Percentiles rank a stretch among this genome's conserved stretches.
These are phyloP conservation scores for Nothophaeocryptopus gaeumannii DNA, from an alignment of 2,329 filamentous ascomycete species.

Conservation along the genomic window DNA sequence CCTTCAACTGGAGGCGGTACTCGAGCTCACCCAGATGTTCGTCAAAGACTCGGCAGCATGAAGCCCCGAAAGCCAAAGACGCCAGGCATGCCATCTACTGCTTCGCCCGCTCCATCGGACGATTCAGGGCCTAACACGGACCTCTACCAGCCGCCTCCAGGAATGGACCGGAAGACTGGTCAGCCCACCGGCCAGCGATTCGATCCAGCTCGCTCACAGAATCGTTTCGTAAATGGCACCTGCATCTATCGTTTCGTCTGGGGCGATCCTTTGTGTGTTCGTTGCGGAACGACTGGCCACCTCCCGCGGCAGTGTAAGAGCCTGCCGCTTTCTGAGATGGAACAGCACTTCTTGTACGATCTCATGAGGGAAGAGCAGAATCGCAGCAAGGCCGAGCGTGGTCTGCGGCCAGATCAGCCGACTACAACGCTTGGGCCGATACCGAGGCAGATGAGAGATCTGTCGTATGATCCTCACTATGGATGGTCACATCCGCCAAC, in stretches of 20 bases:
- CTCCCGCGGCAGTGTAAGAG: conserved; percentile 14
- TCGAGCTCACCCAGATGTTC: neutral
- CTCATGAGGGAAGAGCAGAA: conserved; percentile 16
- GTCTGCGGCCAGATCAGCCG: neutral
- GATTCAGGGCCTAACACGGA: neutral
- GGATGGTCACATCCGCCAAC: neutral
- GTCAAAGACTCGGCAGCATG: neutral
- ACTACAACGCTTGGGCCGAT: conserved; percentile 2
- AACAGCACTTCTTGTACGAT: conserved; percentile 15
- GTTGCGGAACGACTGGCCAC: conserved; percentile 21
- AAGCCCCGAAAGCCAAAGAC: neutral
- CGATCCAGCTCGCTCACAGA: conserved; percentile 13
- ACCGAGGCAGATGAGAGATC: neutral
- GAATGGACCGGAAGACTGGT: neutral
- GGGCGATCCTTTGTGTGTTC: conserved; percentile 23
- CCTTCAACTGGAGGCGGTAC: too few species aligned
- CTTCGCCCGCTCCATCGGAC: neutral
- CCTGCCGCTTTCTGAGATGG: conserved; percentile 7
- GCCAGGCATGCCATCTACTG: neutral
- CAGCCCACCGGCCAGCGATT: conserved; percentile 8
- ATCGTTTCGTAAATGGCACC: conserved; percentile 21
- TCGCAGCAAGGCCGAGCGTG: conserved; percentile 16
- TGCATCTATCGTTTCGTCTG: conserved; percentile 19
- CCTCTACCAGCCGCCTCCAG: conserved; percentile 1
- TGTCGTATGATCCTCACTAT: neutral